Evolutionary conservation across 331 rosid genomes (phyloP).

Genomic region (Dryas integrifolia): DNA sequence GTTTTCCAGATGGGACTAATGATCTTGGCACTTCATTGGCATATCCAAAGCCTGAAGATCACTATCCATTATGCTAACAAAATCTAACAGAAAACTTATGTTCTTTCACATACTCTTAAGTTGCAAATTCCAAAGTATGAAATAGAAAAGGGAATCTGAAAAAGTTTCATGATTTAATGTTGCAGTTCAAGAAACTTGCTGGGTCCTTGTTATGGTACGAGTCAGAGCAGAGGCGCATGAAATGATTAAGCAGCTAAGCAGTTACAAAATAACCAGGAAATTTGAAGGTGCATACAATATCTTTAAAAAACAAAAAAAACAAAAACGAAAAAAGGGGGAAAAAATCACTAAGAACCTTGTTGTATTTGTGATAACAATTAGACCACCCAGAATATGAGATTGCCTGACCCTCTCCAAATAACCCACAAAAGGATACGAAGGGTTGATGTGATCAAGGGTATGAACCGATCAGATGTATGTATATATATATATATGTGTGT

Average conservation of each 20-base stretch:
- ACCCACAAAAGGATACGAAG: conserved; percentile 8
- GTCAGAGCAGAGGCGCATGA: neutral
- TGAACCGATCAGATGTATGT: conserved; percentile 13
- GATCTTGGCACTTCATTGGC: too few species aligned
- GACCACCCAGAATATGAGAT: conserved; percentile 21
- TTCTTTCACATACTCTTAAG: neutral
- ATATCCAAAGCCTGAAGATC: too few species aligned
- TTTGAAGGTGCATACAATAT: neutral
- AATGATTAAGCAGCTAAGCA: neutral
- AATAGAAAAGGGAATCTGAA: neutral
- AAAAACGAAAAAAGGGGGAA: neutral
- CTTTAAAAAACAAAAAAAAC: neutral
- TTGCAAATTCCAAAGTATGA: neutral
- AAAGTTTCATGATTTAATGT: too few species aligned
- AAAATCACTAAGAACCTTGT: conserved; percentile 11
- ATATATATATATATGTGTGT: neutral
- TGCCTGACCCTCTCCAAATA: conserved; percentile 25
- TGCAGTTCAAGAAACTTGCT: neutral
- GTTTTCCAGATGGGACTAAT: too few species aligned
- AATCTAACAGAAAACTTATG: neutral
- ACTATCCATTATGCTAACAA: neutral
- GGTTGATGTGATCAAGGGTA: conserved; percentile 8
- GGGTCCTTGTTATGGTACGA: too few species aligned
- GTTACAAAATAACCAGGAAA: neutral
- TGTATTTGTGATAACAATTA: conserved; percentile 17